phyloP scores from a whole-genome alignment of 345 rosid genomes.

The Raphanus raphanistrum region DNA sequence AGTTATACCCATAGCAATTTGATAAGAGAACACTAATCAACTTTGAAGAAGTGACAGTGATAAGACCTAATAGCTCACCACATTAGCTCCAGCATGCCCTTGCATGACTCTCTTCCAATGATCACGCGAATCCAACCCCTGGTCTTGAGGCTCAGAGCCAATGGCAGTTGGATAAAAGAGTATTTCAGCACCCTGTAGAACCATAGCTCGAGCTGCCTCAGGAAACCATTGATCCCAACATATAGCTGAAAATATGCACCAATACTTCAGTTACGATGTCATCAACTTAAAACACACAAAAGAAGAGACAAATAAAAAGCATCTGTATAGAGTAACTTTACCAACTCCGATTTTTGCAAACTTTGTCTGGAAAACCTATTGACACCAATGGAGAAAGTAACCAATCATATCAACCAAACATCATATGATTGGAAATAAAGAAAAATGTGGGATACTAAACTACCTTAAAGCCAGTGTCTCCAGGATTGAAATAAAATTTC shows the following conservation, averaged over 20 bases:
- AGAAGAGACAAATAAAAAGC: neutral
- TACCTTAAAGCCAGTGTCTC: slow-evolving; percentile 97
- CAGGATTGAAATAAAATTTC: slow-evolving; percentile 96
- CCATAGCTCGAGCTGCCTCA: slow-evolving; percentile 94
- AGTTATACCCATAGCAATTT: neutral
- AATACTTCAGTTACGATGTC: neutral
- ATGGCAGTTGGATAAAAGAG: slow-evolving; percentile 90
- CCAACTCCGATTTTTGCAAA: slow-evolving; percentile 93
- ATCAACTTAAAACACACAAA: neutral
- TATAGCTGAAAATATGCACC: slow-evolving; percentile 53
- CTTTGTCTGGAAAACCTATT: slow-evolving; percentile 85
- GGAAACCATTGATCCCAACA: slow-evolving; percentile 98
- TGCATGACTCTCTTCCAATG: slow-evolving; percentile 97
- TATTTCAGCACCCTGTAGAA: slow-evolving; percentile 81
- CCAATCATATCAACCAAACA: slow-evolving; percentile 9
- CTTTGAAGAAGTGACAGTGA: neutral
- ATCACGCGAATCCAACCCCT: slow-evolving; percentile 82
- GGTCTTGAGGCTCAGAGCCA: slow-evolving; percentile 96
- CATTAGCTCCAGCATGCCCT: slow-evolving; percentile 96
- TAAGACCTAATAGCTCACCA: slow-evolving; percentile 50
- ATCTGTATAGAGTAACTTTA: slow-evolving; percentile 37
- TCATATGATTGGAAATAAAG: neutral
- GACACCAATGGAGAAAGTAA: slow-evolving; percentile 13
- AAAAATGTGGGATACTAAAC: slow-evolving; percentile 9
- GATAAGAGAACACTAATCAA: neutral